Base-by-base conservation (phyloP, 192 early-diverging fungal species). In the Coemansia sp. region DNA sequence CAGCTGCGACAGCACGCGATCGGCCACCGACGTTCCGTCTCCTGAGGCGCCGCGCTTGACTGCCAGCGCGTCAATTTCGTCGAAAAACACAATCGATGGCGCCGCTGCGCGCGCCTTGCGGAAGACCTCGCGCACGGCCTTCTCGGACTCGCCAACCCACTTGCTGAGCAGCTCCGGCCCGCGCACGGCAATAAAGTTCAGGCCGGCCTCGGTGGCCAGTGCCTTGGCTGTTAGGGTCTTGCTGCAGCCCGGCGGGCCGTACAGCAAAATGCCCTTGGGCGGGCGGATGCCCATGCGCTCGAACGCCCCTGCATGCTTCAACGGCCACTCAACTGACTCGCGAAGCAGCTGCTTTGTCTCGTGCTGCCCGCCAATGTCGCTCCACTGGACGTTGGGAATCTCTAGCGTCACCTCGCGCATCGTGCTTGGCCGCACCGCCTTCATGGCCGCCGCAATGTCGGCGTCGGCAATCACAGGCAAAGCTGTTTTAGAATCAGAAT, bases 91-190 rank as follows among this genome's bases (percentile, higher is more conserved):
- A 46, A 99, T 98, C 4, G 93, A 91, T 6, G 97, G 97, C 0
- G 92, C 88, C 2, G 95, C 95, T 2, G 91, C 91, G 7, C 97
- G 73, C 9, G 97, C 97, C 73, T 95, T 95, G 31, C 87, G 81
- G 59, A 99, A 99, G n/a, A 98, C 86, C 56, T 94, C 89, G 5
- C 88, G 86, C 3, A 99, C 90, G 4, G 95, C 94, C 78, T 95
- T 96, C 74, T 99, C 97, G 3, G 93, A 95, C 62, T 99, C 97
- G 24, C 97, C 97, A 6, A 99, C 97, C 95, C 95, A 99, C 69
- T 98, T 99, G 82, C 93, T 97, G 65, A 98, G 95, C 11, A 98
- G 76, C 91, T 99, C 97, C 2, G 97, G 97, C 2, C 97, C 97
- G 33, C 98, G 97, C 14, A 99, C 92, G 9, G 97, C 97, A 58